These are phyloP conservation scores for Schizosaccharomyces lindneri DNA, from an alignment of 805 yeast genomes.

Conservation along the genomic window DNA sequence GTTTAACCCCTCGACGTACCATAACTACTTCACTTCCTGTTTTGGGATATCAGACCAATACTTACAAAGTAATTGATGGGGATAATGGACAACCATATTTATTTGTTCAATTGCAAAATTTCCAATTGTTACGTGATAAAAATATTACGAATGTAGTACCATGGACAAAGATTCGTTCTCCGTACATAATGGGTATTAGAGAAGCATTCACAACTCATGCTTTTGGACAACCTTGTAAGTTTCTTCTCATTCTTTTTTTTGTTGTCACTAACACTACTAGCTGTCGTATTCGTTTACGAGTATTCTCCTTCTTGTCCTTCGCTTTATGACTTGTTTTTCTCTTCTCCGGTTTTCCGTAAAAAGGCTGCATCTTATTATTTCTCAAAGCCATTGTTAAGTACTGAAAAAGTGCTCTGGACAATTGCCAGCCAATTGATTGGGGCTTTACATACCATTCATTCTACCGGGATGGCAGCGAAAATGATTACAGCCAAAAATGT, in stretches of 20 bases:
- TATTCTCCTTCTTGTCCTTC: neutral
- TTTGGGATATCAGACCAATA: neutral
- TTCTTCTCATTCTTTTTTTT: neutral
- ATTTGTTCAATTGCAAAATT: neutral
- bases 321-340: neutral
- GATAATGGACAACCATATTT: neutral
- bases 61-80: neutral
- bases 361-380: neutral
- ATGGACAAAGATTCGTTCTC: neutral
- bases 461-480: neutral
- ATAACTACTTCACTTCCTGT: neutral
- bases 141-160: neutral
- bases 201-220: slow-evolving; percentile 1
- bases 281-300: neutral
- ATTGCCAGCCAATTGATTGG: neutral
- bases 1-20: neutral
- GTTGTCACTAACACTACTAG: neutral
- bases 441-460: neutral
- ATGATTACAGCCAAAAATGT: slow-evolving; percentile 28
- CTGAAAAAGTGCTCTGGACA: neutral
- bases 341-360: neutral
- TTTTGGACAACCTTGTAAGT: neutral
- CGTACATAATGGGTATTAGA: neutral
- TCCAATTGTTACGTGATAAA: neutral
- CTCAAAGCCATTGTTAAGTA: neutral